Evolutionary conservation across 441 rosid genomes (phyloP), one percentile per base, ranked within the genome.

Genomic region (Pelargonium myrrhifolium): DNA sequence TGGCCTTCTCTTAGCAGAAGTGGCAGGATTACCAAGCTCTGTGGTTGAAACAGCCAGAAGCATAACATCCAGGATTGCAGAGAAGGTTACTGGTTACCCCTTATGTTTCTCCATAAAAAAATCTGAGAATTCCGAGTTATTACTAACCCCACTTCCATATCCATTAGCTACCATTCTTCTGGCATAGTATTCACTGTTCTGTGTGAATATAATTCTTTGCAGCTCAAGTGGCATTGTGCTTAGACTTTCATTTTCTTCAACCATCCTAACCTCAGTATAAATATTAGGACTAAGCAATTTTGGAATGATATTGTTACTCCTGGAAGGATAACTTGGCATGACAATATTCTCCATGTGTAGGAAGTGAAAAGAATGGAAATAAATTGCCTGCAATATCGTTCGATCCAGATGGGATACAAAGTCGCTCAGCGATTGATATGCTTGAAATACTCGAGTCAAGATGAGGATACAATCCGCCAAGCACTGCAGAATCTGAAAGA

Each of bases 1-100:
- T 65, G 96, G 99, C 75, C 97, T 92, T 78, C 76, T 86, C 37
- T 65, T 89, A 77, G 99, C 98, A 5, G 84, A 94, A 76, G 88
- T 83, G 61, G 97, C 98, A n/a, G 97, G 99, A 70, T 74, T 94
- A 70, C 98, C 99, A 35, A 79, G 72, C 75, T 76, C 94, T 14
- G 97, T 94, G 77, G 79, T 88, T 62, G 96, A 94, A 77, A 86
- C 80, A 9, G 98, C 99, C 15, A 81, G 81, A 80, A 73, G 70
- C 77, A 92, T 94, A 74, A 88, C 96, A 55, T 72, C 88, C 62
- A 82, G 80, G 77, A 85, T 87, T 74, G 83, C 84, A 58, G 78
- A 81, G 59, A 87, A 81, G 93, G 96, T 90, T 28, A 65, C n/a
- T n/a, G n/a, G n/a, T n/a, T n/a, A n/a, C 24, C 62, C 62, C 21